Evolutionary conservation across 2,329 filamentous ascomycete species (phyloP), one percentile per base, ranked within the genome.

Genomic region (Neofusicoccum kwambonambiense): DNA sequence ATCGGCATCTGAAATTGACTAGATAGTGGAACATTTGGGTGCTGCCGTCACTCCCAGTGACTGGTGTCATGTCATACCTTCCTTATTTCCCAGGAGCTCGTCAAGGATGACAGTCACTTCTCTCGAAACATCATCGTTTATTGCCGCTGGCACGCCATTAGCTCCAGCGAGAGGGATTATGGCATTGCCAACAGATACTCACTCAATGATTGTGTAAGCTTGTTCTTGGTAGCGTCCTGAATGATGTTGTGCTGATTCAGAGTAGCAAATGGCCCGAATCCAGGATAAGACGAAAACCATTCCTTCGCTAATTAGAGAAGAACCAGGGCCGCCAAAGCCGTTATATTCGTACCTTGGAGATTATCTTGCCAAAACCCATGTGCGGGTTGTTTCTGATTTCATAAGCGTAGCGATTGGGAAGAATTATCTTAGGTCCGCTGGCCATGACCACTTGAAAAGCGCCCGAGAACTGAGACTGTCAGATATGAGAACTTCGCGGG

Each of bases 351-450:
- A 52, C 62, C 12, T 27, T 34, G 4, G 49, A 45, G 31, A 56
- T 56, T 1, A 64, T 44, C 9, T 45, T 44, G 9, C 41, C 50
- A 22, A 64, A 64, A 7, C 47, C 34, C 47, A 64, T 51, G 15
- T 56, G 37, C 9, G 49, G 47, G 17, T 52, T 56, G 51, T 56
- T 64, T n/a, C 51, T 64, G 41, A 64, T 52, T 12, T 64, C 62
- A 27, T 57, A n/a, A 17, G 50, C 50, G 27, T 64, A 64, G 4
- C 50, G 49, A 15, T 52, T 64, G 3, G 62, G 62, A n/a, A 64
- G 35, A 9, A 64, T 17, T 11, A 64, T 35, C 11, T 56, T 54
- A 7, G 62, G 62, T 4, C 62, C 62, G 19, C 51, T 42, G 15
- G 47, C 50, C 31, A 50, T 64, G 35, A 64, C 42, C 13, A 52